Base-by-base conservation (phyloP, 1,284 basidiomycete genomes). In the Hemileia vastatrix region DNA sequence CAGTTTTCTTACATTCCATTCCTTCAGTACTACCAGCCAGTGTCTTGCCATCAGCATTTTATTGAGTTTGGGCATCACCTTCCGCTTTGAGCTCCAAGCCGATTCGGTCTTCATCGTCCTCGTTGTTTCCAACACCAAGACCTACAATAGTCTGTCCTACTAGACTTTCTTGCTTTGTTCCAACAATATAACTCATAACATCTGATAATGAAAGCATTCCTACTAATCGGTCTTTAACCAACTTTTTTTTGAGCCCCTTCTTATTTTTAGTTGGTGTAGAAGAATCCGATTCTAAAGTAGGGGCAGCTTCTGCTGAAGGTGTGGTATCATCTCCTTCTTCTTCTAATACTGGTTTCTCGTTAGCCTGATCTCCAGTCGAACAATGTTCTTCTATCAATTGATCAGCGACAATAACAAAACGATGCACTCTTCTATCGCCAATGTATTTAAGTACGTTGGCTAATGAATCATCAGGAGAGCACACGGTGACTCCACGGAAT, bases 401-500 rank as follows among this genome's bases (percentile, higher is more conserved):
- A 15, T 61, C 52, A 9, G 18, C 87, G 6, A 94, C 90, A 2
- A 95, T 90, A 1, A 94, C 90, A 27, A 97, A 77, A 52, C 95
- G 85, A 76, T 99, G 95, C 4, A 96, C 90, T 23, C 95, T 81
- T 33, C 92, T 84, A 72, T 91, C 90, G 77, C 91, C 90, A 74
- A 98, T 88, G 21, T 96, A 83, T 65, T 90, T 86, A 66, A 99
- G 83, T 21, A 98, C 82, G 1, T 90, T 92, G 1, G 88, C 89
- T n/a, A 98, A 79, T 0, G 92, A 92, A 75, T 98, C 94, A 5
- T 86, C 84, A 1, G 90, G 90, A 1, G 89, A 90, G 75, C 95
- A 98, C 19, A 94, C 90, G 65, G 96, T 90, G 1, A 98, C 92
- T 13, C 95, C 95, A 6, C 89, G 86, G 75, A 97, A 98, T 76